Percentiles rank a stretch among this genome's conserved stretches.
Evolutionary conservation across 768 basidiomycete species (phyloP).

Genomic region (Dioszegia aurantiaca): DNA sequence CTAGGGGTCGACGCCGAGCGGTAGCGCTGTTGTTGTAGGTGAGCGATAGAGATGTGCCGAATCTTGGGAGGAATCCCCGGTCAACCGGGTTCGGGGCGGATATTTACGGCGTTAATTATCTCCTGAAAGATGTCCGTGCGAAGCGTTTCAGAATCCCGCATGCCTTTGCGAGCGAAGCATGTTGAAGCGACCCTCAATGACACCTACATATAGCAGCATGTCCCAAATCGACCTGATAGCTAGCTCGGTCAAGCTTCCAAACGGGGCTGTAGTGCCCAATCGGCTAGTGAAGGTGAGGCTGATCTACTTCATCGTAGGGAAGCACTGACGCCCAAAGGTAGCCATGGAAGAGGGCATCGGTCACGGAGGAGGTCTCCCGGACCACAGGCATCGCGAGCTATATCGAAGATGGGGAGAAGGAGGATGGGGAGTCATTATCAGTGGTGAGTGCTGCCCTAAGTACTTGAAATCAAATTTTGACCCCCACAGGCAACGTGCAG

Average conservation of each 20-base stretch:
- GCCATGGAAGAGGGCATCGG: constrained; percentile 85
- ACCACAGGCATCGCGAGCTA: constrained; percentile 61
- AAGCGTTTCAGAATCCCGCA: too few relatives aligned
- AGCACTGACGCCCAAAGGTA: constrained; percentile 59
- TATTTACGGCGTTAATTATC: too few relatives aligned
- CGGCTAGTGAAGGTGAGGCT: constrained; percentile 56
- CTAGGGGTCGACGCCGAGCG: too few relatives aligned
- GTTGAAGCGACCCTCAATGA: too few relatives aligned
- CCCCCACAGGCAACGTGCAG: constrained; percentile 47
- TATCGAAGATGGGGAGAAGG: constrained; percentile 73
- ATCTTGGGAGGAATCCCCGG: too few relatives aligned
- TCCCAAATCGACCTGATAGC: constrained; percentile 26
- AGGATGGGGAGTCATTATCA: constrained; percentile 82
- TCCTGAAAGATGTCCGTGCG: too few relatives aligned
- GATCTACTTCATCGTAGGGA: too few relatives aligned
- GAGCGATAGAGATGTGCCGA: too few relatives aligned
- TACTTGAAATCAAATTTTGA: neutral
- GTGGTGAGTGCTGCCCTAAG: constrained; percentile 57
- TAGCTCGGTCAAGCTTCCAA: constrained; percentile 25
- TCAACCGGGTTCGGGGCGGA: too few relatives aligned
- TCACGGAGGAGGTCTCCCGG: constrained; percentile 70
- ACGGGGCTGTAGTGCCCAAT: constrained; percentile 52
- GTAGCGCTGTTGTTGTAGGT: too few relatives aligned
- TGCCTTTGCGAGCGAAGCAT: too few relatives aligned
- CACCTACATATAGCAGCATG: too few relatives aligned